phyloP scores from a whole-genome alignment of 139 green algal species.

The Picochlorum sp. region DNA sequence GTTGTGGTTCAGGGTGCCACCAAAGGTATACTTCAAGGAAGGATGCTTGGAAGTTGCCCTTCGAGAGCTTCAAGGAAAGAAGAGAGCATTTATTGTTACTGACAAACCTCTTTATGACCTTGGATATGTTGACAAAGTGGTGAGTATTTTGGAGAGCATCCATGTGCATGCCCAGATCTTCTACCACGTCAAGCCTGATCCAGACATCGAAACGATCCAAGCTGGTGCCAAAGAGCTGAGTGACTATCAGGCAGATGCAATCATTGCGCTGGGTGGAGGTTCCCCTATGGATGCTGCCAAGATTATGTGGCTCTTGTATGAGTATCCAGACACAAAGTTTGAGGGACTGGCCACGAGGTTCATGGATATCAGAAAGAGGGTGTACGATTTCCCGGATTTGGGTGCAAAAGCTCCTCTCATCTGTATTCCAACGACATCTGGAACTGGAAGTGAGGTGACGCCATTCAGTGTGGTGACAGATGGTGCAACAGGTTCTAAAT shows the following conservation, averaged over 20 bases:
- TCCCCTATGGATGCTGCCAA: slow-evolving; percentile 69
- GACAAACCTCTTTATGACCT: slow-evolving; percentile 58
- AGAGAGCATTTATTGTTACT: slow-evolving; percentile 54
- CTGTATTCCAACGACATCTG: slow-evolving; percentile 51
- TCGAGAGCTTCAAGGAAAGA: slow-evolving; percentile 36
- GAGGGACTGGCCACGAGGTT: slow-evolving; percentile 57
- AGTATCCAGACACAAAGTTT: slow-evolving; percentile 55
- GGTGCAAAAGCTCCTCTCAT: slow-evolving; percentile 36
- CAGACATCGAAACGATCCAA: slow-evolving; percentile 5
- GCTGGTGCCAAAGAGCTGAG: slow-evolving; percentile 14
- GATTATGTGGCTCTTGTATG: slow-evolving; percentile 67
- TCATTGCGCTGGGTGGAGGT: slow-evolving; percentile 61
- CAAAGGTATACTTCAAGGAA: slow-evolving; percentile 51
- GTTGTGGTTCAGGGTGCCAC: slow-evolving; percentile 57
- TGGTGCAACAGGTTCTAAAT: slow-evolving; percentile 44
- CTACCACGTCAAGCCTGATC: slow-evolving; percentile 22
- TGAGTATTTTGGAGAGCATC: slow-evolving; percentile 28
- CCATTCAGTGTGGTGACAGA: slow-evolving; percentile 64
- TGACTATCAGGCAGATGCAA: slow-evolving; percentile 45
- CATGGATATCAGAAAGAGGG: slow-evolving; percentile 70
- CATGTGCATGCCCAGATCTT: slow-evolving; percentile 49
- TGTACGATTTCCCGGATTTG: slow-evolving; percentile 32
- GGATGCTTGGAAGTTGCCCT: slow-evolving; percentile 49
- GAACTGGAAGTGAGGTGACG: slow-evolving; percentile 58
- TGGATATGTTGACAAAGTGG: slow-evolving; percentile 40